Conservation (phyloP, 805 yeast genomes). For the Hagleromyces aurorensis region DNA sequence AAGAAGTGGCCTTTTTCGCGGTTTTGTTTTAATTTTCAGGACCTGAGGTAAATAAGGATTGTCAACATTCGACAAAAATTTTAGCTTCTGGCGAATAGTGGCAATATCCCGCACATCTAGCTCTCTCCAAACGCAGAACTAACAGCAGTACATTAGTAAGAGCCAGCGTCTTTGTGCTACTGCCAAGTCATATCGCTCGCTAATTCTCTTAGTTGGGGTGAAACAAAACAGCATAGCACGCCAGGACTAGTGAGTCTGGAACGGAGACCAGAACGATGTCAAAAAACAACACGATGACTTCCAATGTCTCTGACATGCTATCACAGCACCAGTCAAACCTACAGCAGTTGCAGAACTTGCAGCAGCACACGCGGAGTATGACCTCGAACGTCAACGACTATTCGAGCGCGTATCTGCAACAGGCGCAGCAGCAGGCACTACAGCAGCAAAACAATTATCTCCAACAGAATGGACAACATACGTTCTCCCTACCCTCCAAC, state of each 20-base stretch:
- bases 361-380: constrained; percentile 38
- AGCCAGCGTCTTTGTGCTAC: background rate
- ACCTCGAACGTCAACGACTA: constrained; percentile 22
- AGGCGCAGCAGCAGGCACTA: constrained; percentile 3
- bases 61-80: no score
- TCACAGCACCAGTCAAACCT: constrained; percentile 41
- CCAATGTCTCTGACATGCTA: constrained; percentile 30
- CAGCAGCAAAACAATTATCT: constrained; percentile 5
- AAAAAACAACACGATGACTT: constrained; percentile 33
- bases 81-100: no score
- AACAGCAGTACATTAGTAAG: no score
- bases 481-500: background rate
- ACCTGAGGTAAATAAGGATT: no score
- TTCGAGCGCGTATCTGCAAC: constrained; percentile 4
- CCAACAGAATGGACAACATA: constrained; percentile 1
- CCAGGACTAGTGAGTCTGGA: background rate
- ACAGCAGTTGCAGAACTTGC: constrained; percentile 39
- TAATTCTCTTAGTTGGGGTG: background rate
- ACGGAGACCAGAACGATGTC: constrained; percentile 20
- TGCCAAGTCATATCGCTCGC: constrained; percentile 1
- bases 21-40: no score
- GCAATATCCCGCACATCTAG: no score
- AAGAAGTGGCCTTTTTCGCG: no score
- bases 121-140: no score
- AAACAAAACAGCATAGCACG: background rate